Conservation (phyloP, 306 rosid species). For the Sicyos baderoa region DNA sequence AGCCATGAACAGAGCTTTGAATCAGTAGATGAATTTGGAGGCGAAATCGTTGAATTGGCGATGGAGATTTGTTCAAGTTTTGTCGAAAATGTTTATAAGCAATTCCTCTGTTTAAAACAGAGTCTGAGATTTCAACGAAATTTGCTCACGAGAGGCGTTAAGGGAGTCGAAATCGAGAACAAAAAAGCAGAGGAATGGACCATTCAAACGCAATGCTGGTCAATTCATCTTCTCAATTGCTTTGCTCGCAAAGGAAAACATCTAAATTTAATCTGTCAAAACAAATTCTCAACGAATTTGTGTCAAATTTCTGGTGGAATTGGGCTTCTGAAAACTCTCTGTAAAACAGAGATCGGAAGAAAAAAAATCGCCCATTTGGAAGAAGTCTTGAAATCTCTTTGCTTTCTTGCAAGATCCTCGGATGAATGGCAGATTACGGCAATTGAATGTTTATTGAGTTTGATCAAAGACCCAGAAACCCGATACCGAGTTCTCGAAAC, state of each 20-base stretch:
- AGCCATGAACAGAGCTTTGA: constrained; percentile 44
- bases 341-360: constrained; percentile 44
- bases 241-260: constrained; percentile 46
- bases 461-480: constrained; percentile 51
- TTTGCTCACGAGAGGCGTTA: constrained; percentile 52
- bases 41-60: constrained; percentile 32
- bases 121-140: constrained; percentile 50
- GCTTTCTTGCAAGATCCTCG: constrained; percentile 50
- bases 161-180: constrained; percentile 46
- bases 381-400: constrained; percentile 32
- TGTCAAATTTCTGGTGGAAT: constrained; percentile 61
- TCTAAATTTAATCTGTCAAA: constrained; percentile 41
- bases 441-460: constrained; percentile 43
- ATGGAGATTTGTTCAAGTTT: constrained; percentile 38
- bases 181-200: constrained; percentile 68
- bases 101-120: constrained; percentile 32
- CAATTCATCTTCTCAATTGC: constrained; percentile 43
- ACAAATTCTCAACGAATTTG: constrained; percentile 30
- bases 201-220: constrained; percentile 57
- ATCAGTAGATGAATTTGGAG: constrained; percentile 34
- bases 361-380: constrained; percentile 28
- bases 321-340: constrained; percentile 43
- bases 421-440: constrained; percentile 45
- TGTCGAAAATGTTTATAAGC: constrained; percentile 32
- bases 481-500: constrained; percentile 34